Evolutionary conservation across 768 basidiomycete species (phyloP).

Genomic region (Leccinellum albellum): DNA sequence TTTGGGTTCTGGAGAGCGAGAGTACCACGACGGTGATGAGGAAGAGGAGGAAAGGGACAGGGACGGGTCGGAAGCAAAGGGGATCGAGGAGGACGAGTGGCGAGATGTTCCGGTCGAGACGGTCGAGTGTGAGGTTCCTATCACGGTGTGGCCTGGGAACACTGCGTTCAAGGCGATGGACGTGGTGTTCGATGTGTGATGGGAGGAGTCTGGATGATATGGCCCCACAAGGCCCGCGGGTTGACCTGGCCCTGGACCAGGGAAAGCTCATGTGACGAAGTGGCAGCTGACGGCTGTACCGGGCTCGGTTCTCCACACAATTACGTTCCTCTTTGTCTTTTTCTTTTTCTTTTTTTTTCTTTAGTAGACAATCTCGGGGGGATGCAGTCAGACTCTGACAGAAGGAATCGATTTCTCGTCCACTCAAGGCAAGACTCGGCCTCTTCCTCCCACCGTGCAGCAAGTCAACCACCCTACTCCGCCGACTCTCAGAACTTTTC

Average conservation of each 20-base stretch:
- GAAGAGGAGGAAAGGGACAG: conserved; percentile 19
- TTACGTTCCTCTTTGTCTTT: not conserved
- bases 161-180: conserved; percentile 80
- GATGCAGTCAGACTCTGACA: conserved; percentile 44
- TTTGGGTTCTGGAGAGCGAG: conserved; percentile 41
- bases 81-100: conserved; percentile 62
- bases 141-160: conserved; percentile 85
- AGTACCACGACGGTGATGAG: conserved; percentile 55
- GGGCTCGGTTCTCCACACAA: not conserved
- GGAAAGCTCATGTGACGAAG: conserved; percentile 5
- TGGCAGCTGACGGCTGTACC: conserved; percentile 13
- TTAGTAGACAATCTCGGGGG: no score
- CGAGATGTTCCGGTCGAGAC: conserved; percentile 69
- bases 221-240: conserved; percentile 9
- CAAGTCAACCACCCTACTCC: conserved; percentile 64
- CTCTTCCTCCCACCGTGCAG: conserved; percentile 50
- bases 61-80: conserved; percentile 38
- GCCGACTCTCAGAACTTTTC: conserved; percentile 45
- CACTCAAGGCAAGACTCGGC: conserved; percentile 37
- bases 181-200: conserved; percentile 71
- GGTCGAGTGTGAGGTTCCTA: conserved; percentile 91
- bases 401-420: conserved; percentile 56
- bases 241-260: not conserved
- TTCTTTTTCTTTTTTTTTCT: not conserved
- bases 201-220: not conserved